Evolutionary conservation across 192 early-diverging fungal species (phyloP).

Genomic region (Mortierella antarctica): DNA sequence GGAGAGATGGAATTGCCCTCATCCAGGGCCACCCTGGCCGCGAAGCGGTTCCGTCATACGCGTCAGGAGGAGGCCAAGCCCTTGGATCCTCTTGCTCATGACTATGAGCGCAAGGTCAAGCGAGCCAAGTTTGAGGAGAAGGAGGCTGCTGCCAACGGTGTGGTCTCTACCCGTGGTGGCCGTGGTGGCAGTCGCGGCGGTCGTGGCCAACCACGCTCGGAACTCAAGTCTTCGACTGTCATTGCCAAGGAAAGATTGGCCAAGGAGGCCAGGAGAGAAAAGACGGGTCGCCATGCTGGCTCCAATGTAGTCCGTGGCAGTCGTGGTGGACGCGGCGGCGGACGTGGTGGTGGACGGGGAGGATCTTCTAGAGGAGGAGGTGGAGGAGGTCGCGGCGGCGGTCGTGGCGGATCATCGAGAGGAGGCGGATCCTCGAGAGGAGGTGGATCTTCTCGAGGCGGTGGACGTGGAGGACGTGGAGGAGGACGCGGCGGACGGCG

Average conservation of each 20-base stretch:
- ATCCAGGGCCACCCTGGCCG: constrained; percentile 55
- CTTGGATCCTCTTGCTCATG: constrained; percentile 70
- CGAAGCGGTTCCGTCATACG: constrained; percentile 82
- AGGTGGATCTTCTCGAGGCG: constrained; percentile 13
- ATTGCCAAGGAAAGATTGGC: constrained; percentile 81
- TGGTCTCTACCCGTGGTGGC: constrained; percentile 28
- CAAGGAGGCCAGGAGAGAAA: constrained; percentile 81
- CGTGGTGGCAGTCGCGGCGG: constrained; percentile 54
- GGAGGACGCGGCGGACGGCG: constrained; percentile 21
- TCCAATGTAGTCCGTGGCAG: constrained; percentile 45
- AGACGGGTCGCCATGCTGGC: constrained; percentile 70
- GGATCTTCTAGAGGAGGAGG: constrained; percentile 13
- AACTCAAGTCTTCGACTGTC: constrained; percentile 83
- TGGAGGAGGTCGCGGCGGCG: constrained; percentile 5
- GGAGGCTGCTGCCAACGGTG: constrained; percentile 30
- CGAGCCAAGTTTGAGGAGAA: constrained; percentile 62
- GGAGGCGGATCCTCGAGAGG: constrained; percentile 19
- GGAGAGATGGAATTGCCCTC: constrained; percentile 87
- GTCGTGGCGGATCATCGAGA: constrained; percentile 19
- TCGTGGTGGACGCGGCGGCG: constrained; percentile 50
- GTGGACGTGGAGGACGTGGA: constrained; percentile 30
- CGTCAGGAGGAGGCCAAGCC: constrained; percentile 77
- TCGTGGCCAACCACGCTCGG: constrained; percentile 64
- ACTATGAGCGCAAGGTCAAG: constrained; percentile 76
- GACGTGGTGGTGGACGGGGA: constrained; percentile 28